These are phyloP conservation scores for Globisporangium mamillatum DNA, from an alignment of 352 stramenopile genomes.

Conservation along the genomic window DNA sequence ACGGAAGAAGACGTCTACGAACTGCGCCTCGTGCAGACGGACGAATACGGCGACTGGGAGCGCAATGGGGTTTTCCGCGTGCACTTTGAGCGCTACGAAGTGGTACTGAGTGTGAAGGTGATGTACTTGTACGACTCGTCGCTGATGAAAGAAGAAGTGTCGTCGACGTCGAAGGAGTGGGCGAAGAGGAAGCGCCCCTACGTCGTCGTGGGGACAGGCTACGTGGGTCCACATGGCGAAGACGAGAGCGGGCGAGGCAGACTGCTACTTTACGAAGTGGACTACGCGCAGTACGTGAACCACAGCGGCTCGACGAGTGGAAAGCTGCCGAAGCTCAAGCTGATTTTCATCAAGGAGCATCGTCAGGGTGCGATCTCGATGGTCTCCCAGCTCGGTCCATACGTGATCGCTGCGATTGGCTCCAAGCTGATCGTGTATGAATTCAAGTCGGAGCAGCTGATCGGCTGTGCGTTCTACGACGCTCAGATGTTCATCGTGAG, in stretches of 20 bases:
- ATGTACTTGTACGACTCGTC: conserved; percentile 87
- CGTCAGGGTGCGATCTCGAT: conserved; percentile 79
- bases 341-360: conserved; percentile 87
- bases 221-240: conserved; percentile 80
- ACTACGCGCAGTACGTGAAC: conserved; percentile 87
- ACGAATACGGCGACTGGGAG: conserved; percentile 81
- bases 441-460: conserved; percentile 86
- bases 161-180: conserved; percentile 65
- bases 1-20: conserved; percentile 85
- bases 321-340: conserved; percentile 76
- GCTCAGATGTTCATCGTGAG: conserved; percentile 88
- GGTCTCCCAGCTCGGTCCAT: conserved; percentile 72
- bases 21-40: conserved; percentile 73
- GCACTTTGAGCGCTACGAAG: conserved; percentile 82
- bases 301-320: conserved; percentile 65
- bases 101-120: conserved; percentile 80
- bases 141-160: conserved; percentile 69
- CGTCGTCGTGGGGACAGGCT: conserved; percentile 79
- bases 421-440: conserved; percentile 89
- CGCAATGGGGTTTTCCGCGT: conserved; percentile 73
- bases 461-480: conserved; percentile 86
- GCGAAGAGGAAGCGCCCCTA: conserved; percentile 80
- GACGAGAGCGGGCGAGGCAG: conserved; percentile 83
- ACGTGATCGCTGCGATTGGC: conserved; percentile 80
- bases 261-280: conserved; percentile 83